phyloP scores from a whole-genome alignment of 2,329 filamentous ascomycete genomes.

The Colletotrichum tamarilloi region DNA sequence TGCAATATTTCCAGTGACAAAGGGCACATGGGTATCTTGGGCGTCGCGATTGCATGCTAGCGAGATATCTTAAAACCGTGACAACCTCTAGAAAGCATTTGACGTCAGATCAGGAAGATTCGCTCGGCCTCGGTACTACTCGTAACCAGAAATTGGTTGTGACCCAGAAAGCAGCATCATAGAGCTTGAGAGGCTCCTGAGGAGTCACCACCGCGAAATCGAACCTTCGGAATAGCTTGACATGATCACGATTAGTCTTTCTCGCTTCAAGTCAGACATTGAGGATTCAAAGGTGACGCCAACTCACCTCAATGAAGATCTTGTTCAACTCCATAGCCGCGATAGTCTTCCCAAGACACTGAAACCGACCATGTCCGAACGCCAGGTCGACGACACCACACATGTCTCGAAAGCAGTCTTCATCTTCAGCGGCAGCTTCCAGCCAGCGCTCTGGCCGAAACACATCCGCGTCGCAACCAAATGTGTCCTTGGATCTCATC shows the following conservation, averaged over 20 bases:
- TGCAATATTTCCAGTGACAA: too few relatives aligned
- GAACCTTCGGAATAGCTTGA: conserved; percentile 40
- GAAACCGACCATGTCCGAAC: conserved; percentile 54
- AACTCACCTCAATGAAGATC: conserved; percentile 53
- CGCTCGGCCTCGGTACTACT: conserved; percentile 22
- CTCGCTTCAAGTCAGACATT: background rate
- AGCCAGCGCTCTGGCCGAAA: conserved; percentile 64
- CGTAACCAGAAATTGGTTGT: conserved; percentile 39
- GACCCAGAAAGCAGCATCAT: conserved; percentile 38
- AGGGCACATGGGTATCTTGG: background rate
- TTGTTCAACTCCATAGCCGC: conserved; percentile 58
- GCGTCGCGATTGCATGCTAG: background rate
- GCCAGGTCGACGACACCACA: conserved; percentile 51
- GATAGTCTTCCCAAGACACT: conserved; percentile 58
- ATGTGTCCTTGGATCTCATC: conserved; percentile 51
- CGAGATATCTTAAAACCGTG: background rate
- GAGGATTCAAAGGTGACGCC: fast-evolving
- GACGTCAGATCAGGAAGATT: background rate
- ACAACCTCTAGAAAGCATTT: background rate
- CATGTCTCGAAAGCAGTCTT: conserved; percentile 46
- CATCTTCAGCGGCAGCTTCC: conserved; percentile 45
- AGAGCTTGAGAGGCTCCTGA: conserved; percentile 34
- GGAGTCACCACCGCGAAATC: conserved; percentile 38
- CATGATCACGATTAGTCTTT: conserved; percentile 28
- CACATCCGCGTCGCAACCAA: conserved; percentile 55